A percentile compares a stretch with the other conserved stretches of the same genome.
Conservation (phyloP, 495 filamentous ascomycete species). For the Aspergillus coremiiformis region DNA sequence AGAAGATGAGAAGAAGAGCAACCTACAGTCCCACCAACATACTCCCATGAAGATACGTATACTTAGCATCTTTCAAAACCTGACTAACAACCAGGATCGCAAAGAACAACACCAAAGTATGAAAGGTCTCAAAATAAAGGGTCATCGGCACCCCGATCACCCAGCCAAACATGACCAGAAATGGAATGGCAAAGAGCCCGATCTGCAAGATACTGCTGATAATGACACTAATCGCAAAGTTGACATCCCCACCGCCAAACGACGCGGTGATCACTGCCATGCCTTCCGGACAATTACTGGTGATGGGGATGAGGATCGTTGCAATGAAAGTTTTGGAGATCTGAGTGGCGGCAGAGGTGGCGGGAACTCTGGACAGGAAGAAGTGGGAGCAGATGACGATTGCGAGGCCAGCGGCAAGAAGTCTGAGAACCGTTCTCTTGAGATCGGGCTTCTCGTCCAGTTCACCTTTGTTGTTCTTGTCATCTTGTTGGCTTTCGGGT, state of each 20-base stretch:
- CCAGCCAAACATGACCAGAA: slow-evolving; percentile 37
- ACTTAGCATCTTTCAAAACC: slow-evolving; percentile 53
- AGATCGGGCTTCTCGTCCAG: slow-evolving; percentile 8
- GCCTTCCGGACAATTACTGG: slow-evolving; percentile 22
- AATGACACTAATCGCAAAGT: slow-evolving; percentile 20
- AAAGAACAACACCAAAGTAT: slow-evolving; percentile 29
- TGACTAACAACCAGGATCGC: slow-evolving; percentile 22
- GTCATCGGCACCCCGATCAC: slow-evolving; percentile 31
- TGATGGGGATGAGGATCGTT: slow-evolving; percentile 23
- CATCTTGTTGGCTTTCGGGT: slow-evolving; percentile 1
- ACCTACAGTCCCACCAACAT: slow-evolving; percentile 22
- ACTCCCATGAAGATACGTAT: slow-evolving; percentile 46
- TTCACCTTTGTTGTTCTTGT: slow-evolving; percentile 9
- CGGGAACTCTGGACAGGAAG: slow-evolving; percentile 17
- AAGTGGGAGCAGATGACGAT: slow-evolving; percentile 19
- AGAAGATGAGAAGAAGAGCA: not conserved
- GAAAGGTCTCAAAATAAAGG: slow-evolving; percentile 29
- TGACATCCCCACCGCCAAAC: slow-evolving; percentile 18
- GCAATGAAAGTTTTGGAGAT: slow-evolving; percentile 17
- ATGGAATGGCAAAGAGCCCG: slow-evolving; percentile 33
- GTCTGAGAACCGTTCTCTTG: slow-evolving; percentile 12
- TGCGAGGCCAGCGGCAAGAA: slow-evolving; percentile 5
- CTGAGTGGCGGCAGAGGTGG: slow-evolving; percentile 1
- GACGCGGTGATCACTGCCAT: slow-evolving; percentile 17
- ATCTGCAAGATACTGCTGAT: slow-evolving; percentile 26